Evolutionary conservation across 371 early-diverging fungal genomes (phyloP), one percentile per base, ranked within the genome.

Genomic region (Blyttiomyces sp.): DNA sequence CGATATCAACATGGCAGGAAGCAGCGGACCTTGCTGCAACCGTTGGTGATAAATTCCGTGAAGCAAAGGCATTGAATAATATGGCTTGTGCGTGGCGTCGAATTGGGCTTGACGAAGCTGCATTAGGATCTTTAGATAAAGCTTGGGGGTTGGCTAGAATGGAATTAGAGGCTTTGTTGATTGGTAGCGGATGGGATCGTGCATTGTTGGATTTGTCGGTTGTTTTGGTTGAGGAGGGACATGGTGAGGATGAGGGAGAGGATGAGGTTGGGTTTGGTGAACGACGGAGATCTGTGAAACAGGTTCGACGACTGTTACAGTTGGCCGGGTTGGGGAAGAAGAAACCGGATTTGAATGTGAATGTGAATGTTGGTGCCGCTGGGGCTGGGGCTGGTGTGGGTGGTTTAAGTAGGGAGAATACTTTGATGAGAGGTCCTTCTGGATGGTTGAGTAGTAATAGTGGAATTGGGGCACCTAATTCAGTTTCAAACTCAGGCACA

Each of bases 31-130:
- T 55, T 23, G 6, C 55, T 4, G 35, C 31, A 16, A 4, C 24
- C 9, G 11, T 43, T 16, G 43, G 43, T 4, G 55, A 55, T 43
- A 36, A 36, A n/a, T 43, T 43, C 23, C 42, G 55, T 4, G 55
- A 55, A 43, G 55, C 55, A 17, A 19, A 44, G 13, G 55, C 55
- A 11, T 36, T 36, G 26, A 55, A 55, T 27, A 55, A 55, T 26
- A 7, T 55, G 13, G 43, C 35, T 26, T 55, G 55, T 26, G 42
- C 28, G 4, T 43, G 7, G 24, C 42, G 55, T 5, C 24, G 39
- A 13, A 31, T 31, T n/a, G 43, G 55, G 43, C 4, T 11, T 4
- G 55, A 55, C 23, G 13, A 5, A 4, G 55, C 31, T 13, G 28
- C 43, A 5, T 43, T 31, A 31, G 55, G 44, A 23, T 23, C 43